Evolutionary conservation across 1,284 basidiomycete genomes (phyloP).

Genomic region (Trametes pubescens): DNA sequence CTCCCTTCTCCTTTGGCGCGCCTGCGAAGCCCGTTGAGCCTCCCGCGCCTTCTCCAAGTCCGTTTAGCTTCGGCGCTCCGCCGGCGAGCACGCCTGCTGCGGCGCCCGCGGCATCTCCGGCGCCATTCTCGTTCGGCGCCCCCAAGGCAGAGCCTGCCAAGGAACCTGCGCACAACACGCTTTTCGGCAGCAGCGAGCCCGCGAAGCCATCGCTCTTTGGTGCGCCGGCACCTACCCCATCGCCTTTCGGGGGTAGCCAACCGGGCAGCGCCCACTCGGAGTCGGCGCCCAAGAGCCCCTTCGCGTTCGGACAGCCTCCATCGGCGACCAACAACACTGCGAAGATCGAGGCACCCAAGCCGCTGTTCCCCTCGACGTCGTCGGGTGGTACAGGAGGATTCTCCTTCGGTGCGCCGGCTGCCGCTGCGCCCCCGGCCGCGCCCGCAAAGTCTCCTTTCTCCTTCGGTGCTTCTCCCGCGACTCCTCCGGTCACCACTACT

Average conservation of each 20-base stretch:
- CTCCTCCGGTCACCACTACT: constrained; percentile 33
- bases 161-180: constrained; percentile 25
- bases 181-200: constrained; percentile 21
- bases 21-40: constrained; percentile 32
- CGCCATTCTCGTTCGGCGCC: constrained; percentile 28
- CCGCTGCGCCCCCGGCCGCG: constrained; percentile 24
- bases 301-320: constrained; percentile 36
- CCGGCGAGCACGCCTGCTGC: constrained; percentile 13
- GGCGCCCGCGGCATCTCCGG: constrained; percentile 14
- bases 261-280: constrained; percentile 28
- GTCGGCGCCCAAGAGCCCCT: constrained; percentile 33
- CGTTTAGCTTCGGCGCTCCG: constrained; percentile 30
- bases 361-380: constrained; percentile 37
- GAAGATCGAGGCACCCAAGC: constrained; percentile 39
- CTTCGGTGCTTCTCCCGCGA: constrained; percentile 34
- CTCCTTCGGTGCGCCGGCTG: constrained; percentile 33
- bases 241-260: constrained; percentile 31
- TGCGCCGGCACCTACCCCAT: constrained; percentile 27
- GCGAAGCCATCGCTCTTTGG: constrained; percentile 27
- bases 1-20: constrained; percentile 31
- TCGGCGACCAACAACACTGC: constrained; percentile 29
- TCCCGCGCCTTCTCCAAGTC: constrained; percentile 19
- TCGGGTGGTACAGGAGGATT: constrained; percentile 33
- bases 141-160: constrained; percentile 30
- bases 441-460: constrained; percentile 39